A percentile compares a stretch with the other conserved stretches of the same genome.
Evolutionary conservation across 1,284 basidiomycete species (phyloP).

Genomic region (Boletellus deceptivus): DNA sequence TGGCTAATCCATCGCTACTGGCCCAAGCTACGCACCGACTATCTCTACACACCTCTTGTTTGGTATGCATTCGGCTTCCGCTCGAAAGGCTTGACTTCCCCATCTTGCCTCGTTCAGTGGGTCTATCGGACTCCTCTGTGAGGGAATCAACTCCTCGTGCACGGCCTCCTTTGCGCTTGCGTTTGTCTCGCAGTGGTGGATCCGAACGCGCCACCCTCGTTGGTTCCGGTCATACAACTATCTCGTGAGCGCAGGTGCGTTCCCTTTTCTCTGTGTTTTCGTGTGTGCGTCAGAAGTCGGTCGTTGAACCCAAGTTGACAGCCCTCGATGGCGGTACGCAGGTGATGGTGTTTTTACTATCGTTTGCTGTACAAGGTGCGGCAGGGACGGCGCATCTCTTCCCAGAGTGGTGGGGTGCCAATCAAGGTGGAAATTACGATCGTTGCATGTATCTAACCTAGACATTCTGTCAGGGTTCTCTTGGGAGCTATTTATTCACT

Average conservation of each 20-base stretch:
- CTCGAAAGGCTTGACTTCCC: not conserved
- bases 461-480: no score
- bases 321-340: conserved; percentile 64
- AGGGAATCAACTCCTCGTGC: conserved; percentile 47
- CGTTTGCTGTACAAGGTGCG: conserved; percentile 72
- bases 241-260: conserved; percentile 40
- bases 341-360: conserved; percentile 69
- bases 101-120: conserved; percentile 16
- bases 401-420: conserved; percentile 58
- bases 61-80: conserved; percentile 27
- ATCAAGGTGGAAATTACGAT: conserved; percentile 37
- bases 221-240: conserved; percentile 56
- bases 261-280: not conserved
- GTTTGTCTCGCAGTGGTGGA: conserved; percentile 54
- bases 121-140: conserved; percentile 39
- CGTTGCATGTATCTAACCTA: conserved; percentile 17
- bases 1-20: conserved; percentile 49
- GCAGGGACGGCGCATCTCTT: conserved; percentile 54
- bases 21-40: conserved; percentile 42
- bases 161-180: conserved; percentile 46
- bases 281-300: no score
- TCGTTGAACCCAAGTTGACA: not conserved
- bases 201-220: conserved; percentile 53
- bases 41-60: conserved; percentile 44
- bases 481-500: no score